Conservation (phyloP, 352 stramenopile species). For the Phytophthora brassicae region DNA sequence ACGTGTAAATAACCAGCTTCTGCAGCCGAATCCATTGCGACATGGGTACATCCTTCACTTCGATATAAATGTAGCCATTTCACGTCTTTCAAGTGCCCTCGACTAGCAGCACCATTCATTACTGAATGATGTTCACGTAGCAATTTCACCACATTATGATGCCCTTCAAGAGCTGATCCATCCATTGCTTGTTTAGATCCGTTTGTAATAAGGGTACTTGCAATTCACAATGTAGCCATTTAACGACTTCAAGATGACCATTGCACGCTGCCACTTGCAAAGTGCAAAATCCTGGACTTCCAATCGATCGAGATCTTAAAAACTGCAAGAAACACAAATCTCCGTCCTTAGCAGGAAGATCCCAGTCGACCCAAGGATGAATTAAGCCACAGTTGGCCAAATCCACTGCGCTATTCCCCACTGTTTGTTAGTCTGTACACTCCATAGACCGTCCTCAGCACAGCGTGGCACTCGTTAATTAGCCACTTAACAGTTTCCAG, state of each 20-base stretch:
- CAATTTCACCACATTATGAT: slow-evolving; percentile 44
- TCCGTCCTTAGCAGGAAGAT: slow-evolving; percentile 47
- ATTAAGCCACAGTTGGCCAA: slow-evolving; percentile 33
- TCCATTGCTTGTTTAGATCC: too few relatives aligned
- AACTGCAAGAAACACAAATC: slow-evolving; percentile 50
- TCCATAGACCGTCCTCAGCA: slow-evolving; percentile 29
- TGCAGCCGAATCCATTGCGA: slow-evolving; percentile 37
- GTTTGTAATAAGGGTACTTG: slow-evolving; percentile 23
- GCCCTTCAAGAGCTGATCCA: too few relatives aligned
- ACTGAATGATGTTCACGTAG: slow-evolving; percentile 34
- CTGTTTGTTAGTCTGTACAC: slow-evolving; percentile 25
- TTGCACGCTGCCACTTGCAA: slow-evolving; percentile 60
- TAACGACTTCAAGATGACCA: slow-evolving; percentile 34
- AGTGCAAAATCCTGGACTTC: slow-evolving; percentile 48
- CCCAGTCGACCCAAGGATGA: slow-evolving; percentile 41
- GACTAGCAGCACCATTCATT: slow-evolving; percentile 50
- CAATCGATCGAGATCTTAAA: slow-evolving; percentile 39
- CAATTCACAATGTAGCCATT: slow-evolving; percentile 37
- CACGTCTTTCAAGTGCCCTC: slow-evolving; percentile 49
- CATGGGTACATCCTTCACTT: slow-evolving; percentile 19
- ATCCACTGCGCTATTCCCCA: slow-evolving; percentile 25
- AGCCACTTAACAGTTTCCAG: slow-evolving; percentile 37
- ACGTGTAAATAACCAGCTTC: slow-evolving; percentile 33
- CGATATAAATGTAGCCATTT: slow-evolving; percentile 36
- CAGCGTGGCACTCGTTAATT: slow-evolving; percentile 14